These are phyloP conservation scores for Exophiala oligosperma DNA, from an alignment of 2,329 filamentous ascomycete species.

Conservation along the genomic window DNA sequence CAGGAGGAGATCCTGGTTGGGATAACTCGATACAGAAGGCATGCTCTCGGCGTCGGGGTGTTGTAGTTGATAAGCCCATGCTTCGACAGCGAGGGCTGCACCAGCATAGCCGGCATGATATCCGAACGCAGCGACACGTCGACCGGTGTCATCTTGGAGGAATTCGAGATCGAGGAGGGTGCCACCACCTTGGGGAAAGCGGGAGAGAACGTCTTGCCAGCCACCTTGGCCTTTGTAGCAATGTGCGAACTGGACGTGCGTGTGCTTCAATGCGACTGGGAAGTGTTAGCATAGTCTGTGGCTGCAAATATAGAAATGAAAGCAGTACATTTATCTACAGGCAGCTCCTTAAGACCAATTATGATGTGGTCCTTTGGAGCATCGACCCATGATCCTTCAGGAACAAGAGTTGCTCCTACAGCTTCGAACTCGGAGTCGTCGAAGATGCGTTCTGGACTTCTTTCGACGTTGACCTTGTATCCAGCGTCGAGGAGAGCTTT, in stretches of 20 bases:
- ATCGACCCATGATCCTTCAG: conserved; percentile 66
- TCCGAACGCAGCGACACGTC: conserved; percentile 52
- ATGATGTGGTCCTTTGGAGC: conserved; percentile 69
- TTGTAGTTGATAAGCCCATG: conserved; percentile 67
- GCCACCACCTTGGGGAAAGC: conserved; percentile 75
- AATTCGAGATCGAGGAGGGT: conserved; percentile 86
- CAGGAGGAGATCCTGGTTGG: conserved; percentile 73
- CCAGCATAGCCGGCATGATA: conserved; percentile 74
- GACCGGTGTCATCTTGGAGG: conserved; percentile 69
- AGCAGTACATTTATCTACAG: conserved; percentile 55
- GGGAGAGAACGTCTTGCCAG: conserved; percentile 76
- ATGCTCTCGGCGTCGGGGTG: conserved; percentile 66
- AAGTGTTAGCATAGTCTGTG: not conserved
- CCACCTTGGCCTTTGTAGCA: conserved; percentile 75
- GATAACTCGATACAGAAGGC: conserved; percentile 63
- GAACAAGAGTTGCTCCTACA: conserved; percentile 65
- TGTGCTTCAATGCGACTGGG: conserved; percentile 66
- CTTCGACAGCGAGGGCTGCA: conserved; percentile 71
- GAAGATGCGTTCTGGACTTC: conserved; percentile 64
- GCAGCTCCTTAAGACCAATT: conserved; percentile 75
- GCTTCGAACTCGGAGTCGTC: conserved; percentile 59
- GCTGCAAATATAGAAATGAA: conserved; percentile 16
- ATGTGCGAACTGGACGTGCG: conserved; percentile 70
- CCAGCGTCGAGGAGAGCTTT: conserved; percentile 67
- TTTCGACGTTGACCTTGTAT: conserved; percentile 68